Conservation (phyloP, 2,329 filamentous ascomycete genomes). For the Metarhizium sp. region DNA sequence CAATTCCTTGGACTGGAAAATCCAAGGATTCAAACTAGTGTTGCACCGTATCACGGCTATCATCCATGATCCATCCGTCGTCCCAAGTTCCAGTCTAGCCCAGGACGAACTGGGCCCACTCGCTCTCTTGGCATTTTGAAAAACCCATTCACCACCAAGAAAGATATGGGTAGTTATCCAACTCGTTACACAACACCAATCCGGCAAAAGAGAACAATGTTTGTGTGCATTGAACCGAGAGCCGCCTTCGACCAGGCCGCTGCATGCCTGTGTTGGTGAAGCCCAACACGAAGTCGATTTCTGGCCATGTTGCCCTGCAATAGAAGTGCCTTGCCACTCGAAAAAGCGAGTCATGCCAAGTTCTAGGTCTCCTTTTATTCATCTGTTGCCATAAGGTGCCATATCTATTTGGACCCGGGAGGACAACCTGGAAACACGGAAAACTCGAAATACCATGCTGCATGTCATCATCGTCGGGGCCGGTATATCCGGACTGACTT, state of each 20-base stretch:
- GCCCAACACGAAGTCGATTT: not conserved
- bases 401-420: not conserved
- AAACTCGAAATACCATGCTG: constrained; percentile 1
- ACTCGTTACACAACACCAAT: not conserved
- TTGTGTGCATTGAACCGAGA: not conserved
- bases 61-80: no score
- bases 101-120: no score
- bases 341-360: not conserved
- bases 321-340: not conserved
- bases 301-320: not conserved
- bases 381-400: not conserved
- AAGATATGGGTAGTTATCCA: not conserved
- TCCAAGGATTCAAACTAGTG: no score
- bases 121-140: no score
- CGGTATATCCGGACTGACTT: constrained; percentile 10
- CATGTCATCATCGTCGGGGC: constrained; percentile 9
- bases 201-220: not conserved
- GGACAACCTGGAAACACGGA: not conserved
- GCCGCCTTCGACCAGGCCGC: not conserved
- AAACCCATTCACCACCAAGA: no score
- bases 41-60: no score
- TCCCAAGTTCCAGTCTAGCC: no score
- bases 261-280: not conserved
- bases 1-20: no score
- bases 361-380: not conserved